A percentile compares a stretch with the other conserved stretches of the same genome.
phyloP scores from a whole-genome alignment of 1,284 basidiomycete genomes.

The Apiotrichum sp. region DNA sequence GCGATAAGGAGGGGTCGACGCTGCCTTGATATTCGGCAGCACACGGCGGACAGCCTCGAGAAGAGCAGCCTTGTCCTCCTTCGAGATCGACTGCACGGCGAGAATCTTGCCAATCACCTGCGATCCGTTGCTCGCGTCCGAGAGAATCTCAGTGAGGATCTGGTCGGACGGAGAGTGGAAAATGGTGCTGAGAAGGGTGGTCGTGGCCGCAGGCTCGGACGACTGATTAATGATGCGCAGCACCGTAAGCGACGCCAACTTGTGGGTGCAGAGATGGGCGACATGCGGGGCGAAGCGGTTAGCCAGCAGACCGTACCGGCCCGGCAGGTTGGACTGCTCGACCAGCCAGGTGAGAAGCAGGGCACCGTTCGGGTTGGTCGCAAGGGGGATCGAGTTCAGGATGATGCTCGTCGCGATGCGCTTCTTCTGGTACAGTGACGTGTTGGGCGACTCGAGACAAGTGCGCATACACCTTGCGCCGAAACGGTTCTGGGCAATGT shows the following conservation, averaged over 20 bases:
- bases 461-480: constrained; percentile 97
- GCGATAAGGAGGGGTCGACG: constrained; percentile 85
- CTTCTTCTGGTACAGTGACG: constrained; percentile 81
- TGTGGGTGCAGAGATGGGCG: constrained; percentile 94
- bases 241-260: constrained; percentile 89
- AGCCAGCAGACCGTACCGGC: constrained; percentile 84
- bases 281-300: constrained; percentile 94
- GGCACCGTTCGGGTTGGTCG: constrained; percentile 95
- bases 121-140: constrained; percentile 91
- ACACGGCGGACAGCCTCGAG: constrained; percentile 83
- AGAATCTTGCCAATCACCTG: constrained; percentile 90
- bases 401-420: constrained; percentile 91
- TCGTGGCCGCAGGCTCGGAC: constrained; percentile 71
- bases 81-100: constrained; percentile 73
- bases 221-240: constrained; percentile 89
- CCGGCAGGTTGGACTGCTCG: constrained; percentile 86
- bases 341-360: constrained; percentile 93
- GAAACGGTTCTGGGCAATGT: constrained; percentile 84
- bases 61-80: constrained; percentile 60
- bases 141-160: constrained; percentile 84
- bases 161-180: constrained; percentile 80
- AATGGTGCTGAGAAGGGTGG: constrained; percentile 68
- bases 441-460: constrained; percentile 82
- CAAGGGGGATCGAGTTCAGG: constrained; percentile 93
- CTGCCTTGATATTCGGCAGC: constrained; percentile 77